Conservation (phyloP, 2,329 filamentous ascomycete species). For the Pestalotiopsis sp. region DNA sequence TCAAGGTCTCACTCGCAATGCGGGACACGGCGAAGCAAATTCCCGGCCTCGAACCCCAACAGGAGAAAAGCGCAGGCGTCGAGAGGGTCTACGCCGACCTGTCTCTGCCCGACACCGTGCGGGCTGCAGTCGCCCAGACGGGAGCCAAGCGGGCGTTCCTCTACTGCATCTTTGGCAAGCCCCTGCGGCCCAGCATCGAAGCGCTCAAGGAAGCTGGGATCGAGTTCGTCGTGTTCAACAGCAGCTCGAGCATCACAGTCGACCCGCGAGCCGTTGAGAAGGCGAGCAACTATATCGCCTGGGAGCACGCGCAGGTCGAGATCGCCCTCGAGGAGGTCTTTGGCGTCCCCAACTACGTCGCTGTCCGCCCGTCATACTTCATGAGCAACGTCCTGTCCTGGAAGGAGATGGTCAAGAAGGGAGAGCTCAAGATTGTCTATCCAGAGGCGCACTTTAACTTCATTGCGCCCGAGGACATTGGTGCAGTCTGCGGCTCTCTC, state of each 20-base stretch:
- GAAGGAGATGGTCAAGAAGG: constrained; percentile 26
- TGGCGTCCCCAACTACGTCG: constrained; percentile 36
- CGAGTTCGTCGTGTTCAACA: constrained; percentile 47
- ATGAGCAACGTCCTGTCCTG: constrained; percentile 41
- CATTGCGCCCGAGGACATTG: constrained; percentile 46
- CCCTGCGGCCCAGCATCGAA: constrained; percentile 39
- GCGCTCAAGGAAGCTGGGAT: constrained; percentile 47
- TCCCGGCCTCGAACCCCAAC: constrained; percentile 11
- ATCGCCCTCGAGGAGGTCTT: constrained; percentile 41
- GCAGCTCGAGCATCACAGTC: constrained; percentile 34
- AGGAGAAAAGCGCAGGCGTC: constrained; percentile 32
- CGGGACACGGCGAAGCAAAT: constrained; percentile 43
- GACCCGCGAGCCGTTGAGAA: constrained; percentile 20
- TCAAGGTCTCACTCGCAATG: constrained; percentile 48
- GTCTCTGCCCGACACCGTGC: constrained; percentile 38
- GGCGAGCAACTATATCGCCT: constrained; percentile 36
- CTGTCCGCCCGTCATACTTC: constrained; percentile 44
- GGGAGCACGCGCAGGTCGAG: constrained; percentile 46
- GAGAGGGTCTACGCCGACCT: constrained; percentile 47
- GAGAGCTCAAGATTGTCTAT: constrained; percentile 32
- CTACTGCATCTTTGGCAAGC: constrained; percentile 41
- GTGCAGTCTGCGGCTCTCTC: constrained; percentile 40
- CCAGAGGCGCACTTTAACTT: constrained; percentile 36
- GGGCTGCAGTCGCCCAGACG: constrained; percentile 38
- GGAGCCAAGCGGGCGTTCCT: constrained; percentile 50